Evolutionary conservation across 345 rosid genomes (phyloP).

Genomic region (Aquilaria malaccensis): DNA sequence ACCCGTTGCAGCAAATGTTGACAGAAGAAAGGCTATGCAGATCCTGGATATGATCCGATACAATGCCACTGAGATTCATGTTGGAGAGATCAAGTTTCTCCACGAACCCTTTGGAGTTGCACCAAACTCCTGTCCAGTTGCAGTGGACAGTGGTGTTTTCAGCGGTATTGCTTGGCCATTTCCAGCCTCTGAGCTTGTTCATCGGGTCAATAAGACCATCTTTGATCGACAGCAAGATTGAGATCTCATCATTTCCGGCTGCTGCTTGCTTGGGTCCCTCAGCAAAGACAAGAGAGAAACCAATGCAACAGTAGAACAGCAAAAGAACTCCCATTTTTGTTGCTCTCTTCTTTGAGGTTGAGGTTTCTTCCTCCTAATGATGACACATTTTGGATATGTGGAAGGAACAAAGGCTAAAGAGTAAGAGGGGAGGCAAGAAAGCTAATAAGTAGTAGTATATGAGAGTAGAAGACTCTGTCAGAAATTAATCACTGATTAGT

Average conservation of each 20-base stretch:
- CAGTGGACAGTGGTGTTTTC: conserved; percentile 35
- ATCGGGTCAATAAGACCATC: conserved; percentile 52
- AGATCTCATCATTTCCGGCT: conserved; percentile 29
- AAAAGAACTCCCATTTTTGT: conserved; percentile 31
- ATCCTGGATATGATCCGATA: conserved; percentile 51
- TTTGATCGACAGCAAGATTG: conserved; percentile 48
- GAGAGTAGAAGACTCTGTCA: conserved; percentile 10
- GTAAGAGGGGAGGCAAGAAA: conserved; percentile 17
- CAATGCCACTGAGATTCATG: conserved; percentile 67
- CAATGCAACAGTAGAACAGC: conserved; percentile 39
- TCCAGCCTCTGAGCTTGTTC: conserved; percentile 55
- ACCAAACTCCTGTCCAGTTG: conserved; percentile 67
- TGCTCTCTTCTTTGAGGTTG: conserved; percentile 3
- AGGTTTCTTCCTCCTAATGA: conserved; percentile 19
- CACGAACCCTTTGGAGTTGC: conserved; percentile 56
- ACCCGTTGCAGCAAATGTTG: conserved; percentile 48
- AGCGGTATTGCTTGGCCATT: conserved; percentile 15
- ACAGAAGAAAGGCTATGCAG: conserved; percentile 36
- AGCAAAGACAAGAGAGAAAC: conserved; percentile 35
- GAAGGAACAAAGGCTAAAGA: conserved; percentile 20
- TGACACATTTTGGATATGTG: conserved; percentile 33
- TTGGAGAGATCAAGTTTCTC: conserved; percentile 59
- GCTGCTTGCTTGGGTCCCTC: conserved; percentile 23
- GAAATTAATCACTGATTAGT: conserved; percentile 17
- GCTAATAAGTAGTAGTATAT: conserved; percentile 16